These are phyloP conservation scores for Rosa chinensis DNA, from an alignment of 306 rosid genomes.

Conservation along the genomic window DNA sequence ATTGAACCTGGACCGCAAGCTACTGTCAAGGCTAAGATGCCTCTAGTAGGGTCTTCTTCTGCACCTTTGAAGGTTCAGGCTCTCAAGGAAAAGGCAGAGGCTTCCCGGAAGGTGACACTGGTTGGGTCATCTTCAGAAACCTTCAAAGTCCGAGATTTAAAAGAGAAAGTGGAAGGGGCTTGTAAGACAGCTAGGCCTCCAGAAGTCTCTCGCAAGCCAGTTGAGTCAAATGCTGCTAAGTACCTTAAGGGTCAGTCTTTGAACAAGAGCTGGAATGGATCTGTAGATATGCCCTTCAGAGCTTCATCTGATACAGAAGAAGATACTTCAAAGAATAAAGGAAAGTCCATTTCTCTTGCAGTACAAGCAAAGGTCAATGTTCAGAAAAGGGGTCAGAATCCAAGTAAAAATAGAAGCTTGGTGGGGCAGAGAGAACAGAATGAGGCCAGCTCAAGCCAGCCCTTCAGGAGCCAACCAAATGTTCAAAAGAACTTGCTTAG, in stretches of 20 bases:
- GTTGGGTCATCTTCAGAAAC: slow-evolving; percentile 55
- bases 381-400: slow-evolving; percentile 72
- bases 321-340: slow-evolving; percentile 48
- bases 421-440: slow-evolving; percentile 53
- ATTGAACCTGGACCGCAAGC: slow-evolving; percentile 69
- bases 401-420: slow-evolving; percentile 48
- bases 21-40: slow-evolving; percentile 49
- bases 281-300: slow-evolving; percentile 51
- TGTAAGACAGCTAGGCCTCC: slow-evolving; percentile 47
- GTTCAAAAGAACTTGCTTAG: slow-evolving; percentile 53
- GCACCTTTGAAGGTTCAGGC: slow-evolving; percentile 73
- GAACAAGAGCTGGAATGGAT: slow-evolving; percentile 93
- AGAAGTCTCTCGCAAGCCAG: slow-evolving; percentile 54
- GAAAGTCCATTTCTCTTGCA: slow-evolving; percentile 90
- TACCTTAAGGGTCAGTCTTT: slow-evolving; percentile 76
- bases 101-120: slow-evolving; percentile 53
- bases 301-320: slow-evolving; percentile 50
- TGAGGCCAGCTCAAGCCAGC: slow-evolving; percentile 54
- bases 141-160: slow-evolving; percentile 52
- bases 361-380: slow-evolving; percentile 98
- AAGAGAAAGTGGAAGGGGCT: slow-evolving; percentile 59
- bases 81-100: slow-evolving; percentile 70
- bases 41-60: slow-evolving; percentile 52
- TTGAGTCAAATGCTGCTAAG: slow-evolving; percentile 75
- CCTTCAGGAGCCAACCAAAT: slow-evolving; percentile 42